Evolutionary conservation across 345 rosid genomes (phyloP).

Genomic region (Aquilaria sinensis): DNA sequence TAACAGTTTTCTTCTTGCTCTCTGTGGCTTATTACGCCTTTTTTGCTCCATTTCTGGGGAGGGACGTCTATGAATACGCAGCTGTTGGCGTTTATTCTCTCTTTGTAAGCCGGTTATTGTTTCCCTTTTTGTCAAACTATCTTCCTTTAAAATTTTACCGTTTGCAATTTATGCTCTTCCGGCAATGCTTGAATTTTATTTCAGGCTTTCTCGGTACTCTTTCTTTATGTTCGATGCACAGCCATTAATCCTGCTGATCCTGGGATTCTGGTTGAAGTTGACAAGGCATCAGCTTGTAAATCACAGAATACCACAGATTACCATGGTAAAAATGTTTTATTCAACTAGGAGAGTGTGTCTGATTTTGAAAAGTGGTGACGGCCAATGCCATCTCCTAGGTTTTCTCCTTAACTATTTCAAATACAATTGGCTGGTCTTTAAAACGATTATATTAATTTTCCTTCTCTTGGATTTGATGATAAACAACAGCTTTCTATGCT

Average conservation of each 20-base stretch:
- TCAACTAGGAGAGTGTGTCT: too few species aligned
- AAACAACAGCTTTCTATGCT: not conserved
- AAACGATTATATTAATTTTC: too few species aligned
- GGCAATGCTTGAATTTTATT: conserved; percentile 6
- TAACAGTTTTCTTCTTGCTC: conserved; percentile 74
- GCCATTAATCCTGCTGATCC: conserved; percentile 97
- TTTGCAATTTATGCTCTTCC: not conserved
- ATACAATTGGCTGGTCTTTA: too few species aligned
- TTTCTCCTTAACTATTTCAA: too few species aligned
- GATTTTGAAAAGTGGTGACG: too few species aligned
- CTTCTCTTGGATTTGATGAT: too few species aligned
- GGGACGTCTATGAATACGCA: conserved; percentile 49
- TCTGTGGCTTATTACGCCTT: conserved; percentile 80
- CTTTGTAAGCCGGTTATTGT: conserved; percentile 40
- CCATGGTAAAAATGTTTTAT: conserved; percentile 30
- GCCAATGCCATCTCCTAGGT: too few species aligned
- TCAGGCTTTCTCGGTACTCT: conserved; percentile 70
- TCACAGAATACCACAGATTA: conserved; percentile 42
- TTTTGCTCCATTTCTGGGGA: conserved; percentile 92
- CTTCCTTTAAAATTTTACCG: not conserved
- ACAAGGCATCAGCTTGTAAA: conserved; percentile 42
- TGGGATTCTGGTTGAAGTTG: conserved; percentile 60
- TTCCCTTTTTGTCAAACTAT: not conserved
- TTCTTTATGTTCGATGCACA: conserved; percentile 77
- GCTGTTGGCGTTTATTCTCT: conserved; percentile 71